These are phyloP conservation scores for Podaxis carcinomalis DNA, from an alignment of 768 basidiomycete genomes.

Conservation along the genomic window DNA sequence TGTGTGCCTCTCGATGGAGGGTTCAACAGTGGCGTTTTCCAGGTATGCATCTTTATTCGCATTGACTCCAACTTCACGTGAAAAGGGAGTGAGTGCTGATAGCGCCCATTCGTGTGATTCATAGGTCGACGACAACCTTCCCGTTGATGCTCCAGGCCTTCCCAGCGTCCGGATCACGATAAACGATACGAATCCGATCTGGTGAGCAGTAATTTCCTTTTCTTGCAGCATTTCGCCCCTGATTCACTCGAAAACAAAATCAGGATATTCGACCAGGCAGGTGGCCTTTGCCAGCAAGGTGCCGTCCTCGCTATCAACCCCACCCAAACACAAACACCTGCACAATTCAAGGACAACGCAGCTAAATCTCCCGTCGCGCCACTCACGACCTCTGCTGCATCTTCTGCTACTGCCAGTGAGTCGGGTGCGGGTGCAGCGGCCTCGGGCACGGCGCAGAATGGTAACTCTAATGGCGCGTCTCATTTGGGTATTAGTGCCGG, in stretches of 20 bases:
- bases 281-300: conserved; percentile 32
- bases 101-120: not conserved
- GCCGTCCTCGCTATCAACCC: conserved; percentile 37
- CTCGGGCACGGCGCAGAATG: not conserved
- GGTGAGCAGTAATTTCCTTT: conserved; percentile 18
- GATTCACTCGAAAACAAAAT: not conserved
- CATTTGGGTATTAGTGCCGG: not conserved
- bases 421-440: not conserved
- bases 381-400: conserved; percentile 11
- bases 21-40: conserved; percentile 30
- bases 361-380: conserved; percentile 22
- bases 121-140: conserved; percentile 12
- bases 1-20: conserved; percentile 28
- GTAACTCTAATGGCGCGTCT: not conserved
- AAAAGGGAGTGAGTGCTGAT: too few species aligned
- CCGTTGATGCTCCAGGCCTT: conserved; percentile 31
- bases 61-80: too few species aligned
- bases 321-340: conserved; percentile 25
- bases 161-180: conserved; percentile 27
- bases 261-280: conserved; percentile 38
- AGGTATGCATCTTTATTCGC: conserved; percentile 18
- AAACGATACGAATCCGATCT: conserved; percentile 30
- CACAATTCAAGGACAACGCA: conserved; percentile 33
- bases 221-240: not conserved
- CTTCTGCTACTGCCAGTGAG: not conserved